Evolutionary conservation across 805 yeast genomes (phyloP).

Genomic region (Metschnikowia gelsemii): DNA sequence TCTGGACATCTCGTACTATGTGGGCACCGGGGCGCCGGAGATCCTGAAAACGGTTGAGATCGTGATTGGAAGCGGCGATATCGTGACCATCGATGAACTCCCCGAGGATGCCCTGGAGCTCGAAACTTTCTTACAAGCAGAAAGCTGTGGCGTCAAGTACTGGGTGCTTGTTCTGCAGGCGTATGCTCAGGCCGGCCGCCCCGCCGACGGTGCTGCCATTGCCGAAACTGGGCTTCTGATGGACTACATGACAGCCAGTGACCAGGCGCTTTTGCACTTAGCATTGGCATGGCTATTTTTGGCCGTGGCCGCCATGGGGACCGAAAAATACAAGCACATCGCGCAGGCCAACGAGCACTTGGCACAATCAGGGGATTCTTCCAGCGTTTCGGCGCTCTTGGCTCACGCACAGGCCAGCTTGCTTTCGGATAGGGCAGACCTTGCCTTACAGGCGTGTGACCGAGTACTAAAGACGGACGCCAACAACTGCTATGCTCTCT

Average conservation of each 20-base stretch:
- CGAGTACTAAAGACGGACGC: slow-evolving; percentile 52
- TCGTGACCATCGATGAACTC: slow-evolving; percentile 81
- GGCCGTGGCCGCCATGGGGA: slow-evolving; percentile 28
- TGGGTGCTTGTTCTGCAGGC: slow-evolving; percentile 87
- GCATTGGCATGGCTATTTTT: slow-evolving; percentile 75
- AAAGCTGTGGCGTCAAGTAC: slow-evolving; percentile 68
- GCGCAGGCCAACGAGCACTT: slow-evolving; percentile 26
- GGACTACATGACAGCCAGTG: slow-evolving; percentile 38
- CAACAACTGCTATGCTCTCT: slow-evolving; percentile 68
- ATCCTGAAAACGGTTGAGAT: slow-evolving; percentile 49
- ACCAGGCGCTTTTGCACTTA: slow-evolving; percentile 53
- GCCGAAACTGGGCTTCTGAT: slow-evolving; percentile 56
- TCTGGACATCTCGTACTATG: slow-evolving; percentile 31
- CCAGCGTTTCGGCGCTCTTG: slow-evolving; percentile 46
- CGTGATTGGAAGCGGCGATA: slow-evolving; percentile 74
- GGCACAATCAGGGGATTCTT: slow-evolving; percentile 17
- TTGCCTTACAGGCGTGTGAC: slow-evolving; percentile 70
- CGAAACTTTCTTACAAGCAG: slow-evolving; percentile 74
- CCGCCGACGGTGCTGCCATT: slow-evolving; percentile 63
- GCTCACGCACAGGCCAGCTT: slow-evolving; percentile 67
- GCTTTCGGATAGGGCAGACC: slow-evolving; percentile 61
- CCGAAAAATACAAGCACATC: slow-evolving; percentile 26
- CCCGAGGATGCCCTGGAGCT: slow-evolving; percentile 90
- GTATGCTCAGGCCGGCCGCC: slow-evolving; percentile 61
- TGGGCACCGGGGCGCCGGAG: slow-evolving; percentile 30